Conservation (phyloP, 2,329 filamentous ascomycete species). For the Gliomastix tumulicola region DNA sequence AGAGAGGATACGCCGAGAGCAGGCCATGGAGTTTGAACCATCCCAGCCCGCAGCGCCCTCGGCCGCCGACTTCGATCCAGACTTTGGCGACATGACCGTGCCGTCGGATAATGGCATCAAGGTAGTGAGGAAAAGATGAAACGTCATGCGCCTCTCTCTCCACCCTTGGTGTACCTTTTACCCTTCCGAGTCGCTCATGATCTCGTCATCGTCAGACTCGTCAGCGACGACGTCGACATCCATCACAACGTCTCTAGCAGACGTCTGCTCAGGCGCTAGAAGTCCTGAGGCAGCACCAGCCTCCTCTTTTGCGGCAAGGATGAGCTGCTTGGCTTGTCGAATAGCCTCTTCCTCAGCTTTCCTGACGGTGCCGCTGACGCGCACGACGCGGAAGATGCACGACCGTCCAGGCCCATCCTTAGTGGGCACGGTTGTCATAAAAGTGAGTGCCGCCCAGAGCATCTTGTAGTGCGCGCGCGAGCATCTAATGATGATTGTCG, state of each 20-base stretch:
- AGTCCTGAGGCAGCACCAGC: conserved; percentile 1
- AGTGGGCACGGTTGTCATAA: conserved; percentile 63
- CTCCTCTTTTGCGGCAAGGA: conserved; percentile 56
- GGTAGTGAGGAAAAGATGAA: conserved; percentile 59
- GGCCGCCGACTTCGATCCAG: conserved; percentile 26
- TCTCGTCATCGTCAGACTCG: conserved; percentile 27
- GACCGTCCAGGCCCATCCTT: conserved; percentile 49
- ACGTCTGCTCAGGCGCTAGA: not conserved
- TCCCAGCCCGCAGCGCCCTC: conserved; percentile 8
- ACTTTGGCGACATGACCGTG: conserved; percentile 45
- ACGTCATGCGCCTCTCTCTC: conserved; percentile 8
- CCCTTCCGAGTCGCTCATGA: conserved; percentile 31
- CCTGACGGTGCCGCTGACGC: conserved; percentile 87
- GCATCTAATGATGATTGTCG: conserved; percentile 84
- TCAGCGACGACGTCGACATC: conserved; percentile 3
- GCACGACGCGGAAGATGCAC: conserved; percentile 77
- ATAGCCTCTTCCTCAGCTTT: conserved; percentile 90
- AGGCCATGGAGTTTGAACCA: conserved; percentile 26
- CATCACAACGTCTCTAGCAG: conserved; percentile 3
- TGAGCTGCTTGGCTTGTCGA: conserved; percentile 63
- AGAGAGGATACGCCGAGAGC: conserved; percentile 38
- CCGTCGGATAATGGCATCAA: conserved; percentile 59
- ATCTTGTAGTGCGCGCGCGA: conserved; percentile 77
- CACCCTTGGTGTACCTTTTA: conserved; percentile 11
- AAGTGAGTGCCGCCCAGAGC: conserved; percentile 83